Base-by-base conservation (phyloP, 352 stramenopile genomes). In the Pythium brassicae region DNA sequence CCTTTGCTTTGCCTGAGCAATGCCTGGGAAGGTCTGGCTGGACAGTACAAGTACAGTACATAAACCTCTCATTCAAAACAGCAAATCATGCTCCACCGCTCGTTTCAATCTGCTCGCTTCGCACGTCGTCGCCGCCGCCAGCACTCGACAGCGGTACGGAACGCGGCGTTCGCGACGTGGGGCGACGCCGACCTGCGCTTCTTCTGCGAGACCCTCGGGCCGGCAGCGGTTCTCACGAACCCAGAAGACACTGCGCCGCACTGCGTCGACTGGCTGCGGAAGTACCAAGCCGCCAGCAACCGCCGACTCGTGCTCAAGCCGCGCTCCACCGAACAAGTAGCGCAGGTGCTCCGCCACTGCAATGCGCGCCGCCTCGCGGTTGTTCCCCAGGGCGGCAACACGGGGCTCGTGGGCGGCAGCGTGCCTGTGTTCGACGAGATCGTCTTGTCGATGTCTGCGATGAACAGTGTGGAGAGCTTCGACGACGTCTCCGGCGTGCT, bases 341-440 rank as follows among this genome's bases (percentile, higher is more conserved):
- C 84, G 1, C 65, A 71, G 19, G 78, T 99, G 23, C 76, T 99
- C 37, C 71, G 79, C 60, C 96, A 98, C 71, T 99, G 96, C 71
- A 83, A 97, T 67, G 66, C 92, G 27, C 72, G 86, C 42, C 64
- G 72, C 9, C 68, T 99, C 29, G 66, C 89, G 0, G 82, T 99
- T 11, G 94, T 99, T 20, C 92, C 96, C 6, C 96, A 99, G 66
- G 95, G 90, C 54, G 97, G 97, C 47, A 99, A 99, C 71, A 99
- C 97, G 23, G 92, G 95, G 1, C 78, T 99, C n/a, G 96, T 99
- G 11, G 96, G 97, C 40, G 96, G 95, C 40, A 89, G 80, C 26
- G 78, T 97, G 25, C 86, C 89, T 1, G 71, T 96, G n/a, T 74
- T 83, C 45, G 78, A 97, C 63, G 95, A 99, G 77, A 87, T 99